A percentile compares a stretch with the other conserved stretches of the same genome.
Evolutionary conservation across 169 alveolate genomes (phyloP).

Genomic region (Eimeria necatrix): DNA sequence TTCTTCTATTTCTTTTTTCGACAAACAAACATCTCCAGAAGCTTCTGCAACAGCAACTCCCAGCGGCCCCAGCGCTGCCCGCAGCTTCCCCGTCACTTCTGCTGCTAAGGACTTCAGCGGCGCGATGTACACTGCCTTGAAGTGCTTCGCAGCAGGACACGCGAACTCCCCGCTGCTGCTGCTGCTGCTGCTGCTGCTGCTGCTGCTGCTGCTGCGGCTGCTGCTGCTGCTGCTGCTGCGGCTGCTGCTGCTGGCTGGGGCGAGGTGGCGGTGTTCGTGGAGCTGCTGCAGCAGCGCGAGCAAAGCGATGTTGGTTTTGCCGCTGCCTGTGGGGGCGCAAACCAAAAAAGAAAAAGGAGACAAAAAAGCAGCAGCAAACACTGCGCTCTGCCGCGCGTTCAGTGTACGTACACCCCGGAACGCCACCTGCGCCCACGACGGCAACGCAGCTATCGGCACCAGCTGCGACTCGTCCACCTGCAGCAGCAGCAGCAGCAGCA

Average conservation of each 20-base stretch:
- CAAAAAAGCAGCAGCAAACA: constrained; percentile 79
- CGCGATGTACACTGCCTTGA: constrained; percentile 97
- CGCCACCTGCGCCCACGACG: constrained; percentile 83
- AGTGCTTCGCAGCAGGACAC: constrained; percentile 33
- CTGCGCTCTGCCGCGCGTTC: constrained; percentile 83
- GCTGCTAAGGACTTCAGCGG: constrained; percentile 98
- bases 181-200: constrained; percentile 45
- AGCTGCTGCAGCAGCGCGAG: constrained; percentile 96
- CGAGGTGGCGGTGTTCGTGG: constrained; percentile 81
- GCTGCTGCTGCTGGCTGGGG: constrained; percentile 13
- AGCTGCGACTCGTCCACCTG: constrained; percentile 29
- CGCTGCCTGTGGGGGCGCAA: constrained; percentile 91
- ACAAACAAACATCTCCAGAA: constrained; percentile 77
- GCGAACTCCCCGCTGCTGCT: not conserved
- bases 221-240: constrained; percentile 4
- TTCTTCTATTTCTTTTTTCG: constrained; percentile 95
- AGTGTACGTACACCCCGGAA: constrained; percentile 76
- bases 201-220: constrained; percentile 28
- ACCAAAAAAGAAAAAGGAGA: constrained; percentile 53
- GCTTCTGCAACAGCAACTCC: constrained; percentile 37
- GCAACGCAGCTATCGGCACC: constrained; percentile 70
- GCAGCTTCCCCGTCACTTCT: constrained; percentile 65
- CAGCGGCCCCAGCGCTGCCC: constrained; percentile 13
- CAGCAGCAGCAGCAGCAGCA: constrained; percentile 1
- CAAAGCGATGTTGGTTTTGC: constrained; percentile 99